phyloP scores from a whole-genome alignment of 2,329 filamentous ascomycete genomes.

The Colletotrichum sidae region DNA sequence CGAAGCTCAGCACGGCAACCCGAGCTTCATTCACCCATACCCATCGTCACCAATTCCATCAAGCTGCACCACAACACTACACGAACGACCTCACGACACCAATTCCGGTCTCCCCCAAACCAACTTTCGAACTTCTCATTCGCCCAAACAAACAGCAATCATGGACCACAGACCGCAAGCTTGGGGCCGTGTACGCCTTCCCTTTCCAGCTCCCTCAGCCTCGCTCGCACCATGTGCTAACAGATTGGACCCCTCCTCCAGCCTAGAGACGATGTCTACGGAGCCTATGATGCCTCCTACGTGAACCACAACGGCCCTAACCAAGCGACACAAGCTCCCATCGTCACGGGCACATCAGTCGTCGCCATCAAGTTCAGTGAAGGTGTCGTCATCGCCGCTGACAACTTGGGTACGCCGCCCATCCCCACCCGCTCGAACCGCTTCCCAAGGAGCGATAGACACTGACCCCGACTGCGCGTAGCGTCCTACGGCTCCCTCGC shows the following conservation, averaged over 20 bases:
- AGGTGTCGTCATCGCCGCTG: slow-evolving; percentile 95
- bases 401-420: slow-evolving; percentile 82
- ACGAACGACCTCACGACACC: slow-evolving; percentile 12
- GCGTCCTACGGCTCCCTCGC: slow-evolving; percentile 98
- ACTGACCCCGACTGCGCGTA: slow-evolving; percentile 50
- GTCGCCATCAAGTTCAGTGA: slow-evolving; percentile 95
- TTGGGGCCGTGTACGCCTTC: slow-evolving; percentile 74
- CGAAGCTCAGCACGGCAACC: slow-evolving; percentile 41
- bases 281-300: slow-evolving; percentile 89
- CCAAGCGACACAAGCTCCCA: slow-evolving; percentile 89
- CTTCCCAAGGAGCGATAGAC: not conserved
- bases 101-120: slow-evolving; percentile 28
- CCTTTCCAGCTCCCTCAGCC: slow-evolving; percentile 37
- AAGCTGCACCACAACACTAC: slow-evolving; percentile 5
- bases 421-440: not conserved
- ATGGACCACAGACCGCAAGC: slow-evolving; percentile 81
- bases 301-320: slow-evolving; percentile 78
- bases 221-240: slow-evolving; percentile 35
- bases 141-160: slow-evolving; percentile 37
- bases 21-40: slow-evolving; percentile 22
- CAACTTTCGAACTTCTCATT: slow-evolving; percentile 15
- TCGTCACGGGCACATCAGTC: slow-evolving; percentile 97
- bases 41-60: slow-evolving; percentile 3
- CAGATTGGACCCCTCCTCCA: slow-evolving; percentile 51
- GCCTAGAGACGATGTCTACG: slow-evolving; percentile 98